Percentiles rank a stretch among this genome's conserved stretches.
These are phyloP conservation scores for Tulasnella sp. DNA, from an alignment of 768 basidiomycete genomes.

Conservation along the genomic window DNA sequence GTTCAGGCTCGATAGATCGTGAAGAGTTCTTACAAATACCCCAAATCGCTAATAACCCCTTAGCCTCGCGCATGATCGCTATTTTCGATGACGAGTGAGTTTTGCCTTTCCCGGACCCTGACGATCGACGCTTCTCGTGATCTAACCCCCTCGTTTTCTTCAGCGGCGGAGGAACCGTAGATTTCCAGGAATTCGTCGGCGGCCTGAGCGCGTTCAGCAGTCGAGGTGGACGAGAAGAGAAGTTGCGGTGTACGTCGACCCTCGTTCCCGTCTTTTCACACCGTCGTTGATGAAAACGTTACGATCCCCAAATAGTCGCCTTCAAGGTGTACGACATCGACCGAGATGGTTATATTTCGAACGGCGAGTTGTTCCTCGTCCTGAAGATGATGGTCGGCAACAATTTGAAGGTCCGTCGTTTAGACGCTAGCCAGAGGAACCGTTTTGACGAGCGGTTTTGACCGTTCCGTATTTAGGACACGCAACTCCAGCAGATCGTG, in stretches of 20 bases:
- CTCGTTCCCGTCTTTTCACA: neutral
- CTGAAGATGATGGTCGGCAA: slow-evolving; percentile 99
- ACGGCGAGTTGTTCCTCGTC: slow-evolving; percentile 94
- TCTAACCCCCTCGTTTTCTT: slow-evolving; percentile 12
- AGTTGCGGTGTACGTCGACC: slow-evolving; percentile 73
- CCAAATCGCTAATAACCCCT: slow-evolving; percentile 94
- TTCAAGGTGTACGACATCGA: slow-evolving; percentile 99
- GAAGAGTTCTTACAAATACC: slow-evolving; percentile 99
- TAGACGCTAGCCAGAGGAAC: too few species aligned
- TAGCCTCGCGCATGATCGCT: slow-evolving; percentile 94
- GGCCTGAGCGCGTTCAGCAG: slow-evolving; percentile 97
- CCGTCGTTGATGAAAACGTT: slow-evolving; percentile 9
- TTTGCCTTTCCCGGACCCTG: neutral
- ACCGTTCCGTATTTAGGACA: slow-evolving; percentile 61
- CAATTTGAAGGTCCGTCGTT: slow-evolving; percentile 77
- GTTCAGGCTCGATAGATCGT: slow-evolving; percentile 94
- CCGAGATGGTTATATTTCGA: slow-evolving; percentile 94
- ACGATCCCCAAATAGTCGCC: slow-evolving; percentile 58
- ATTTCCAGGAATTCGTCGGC: slow-evolving; percentile 98
- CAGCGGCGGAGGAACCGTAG: slow-evolving; percentile 96
- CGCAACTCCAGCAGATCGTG: slow-evolving; percentile 35
- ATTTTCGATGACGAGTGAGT: slow-evolving; percentile 99
- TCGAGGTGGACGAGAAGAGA: slow-evolving; percentile 94
- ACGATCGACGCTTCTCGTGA: neutral
- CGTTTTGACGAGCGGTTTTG: too few species aligned